Evolutionary conservation across 345 rosid species (phyloP).

Genomic region (Eucalyptus caleyi): DNA sequence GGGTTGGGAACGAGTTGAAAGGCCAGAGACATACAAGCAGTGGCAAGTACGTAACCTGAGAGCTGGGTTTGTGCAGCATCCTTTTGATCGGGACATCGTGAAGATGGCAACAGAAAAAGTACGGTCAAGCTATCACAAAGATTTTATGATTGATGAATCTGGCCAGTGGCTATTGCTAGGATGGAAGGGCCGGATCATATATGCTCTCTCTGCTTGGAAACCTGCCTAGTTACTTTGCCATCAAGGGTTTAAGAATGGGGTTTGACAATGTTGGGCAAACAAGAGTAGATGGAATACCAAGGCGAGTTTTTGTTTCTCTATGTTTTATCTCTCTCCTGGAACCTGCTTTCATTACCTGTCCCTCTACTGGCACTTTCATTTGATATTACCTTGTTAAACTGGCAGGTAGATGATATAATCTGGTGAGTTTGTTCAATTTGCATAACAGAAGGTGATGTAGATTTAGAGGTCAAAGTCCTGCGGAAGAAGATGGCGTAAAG

Average conservation of each 20-base stretch:
- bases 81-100: constrained; percentile 35
- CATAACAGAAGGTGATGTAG: neutral
- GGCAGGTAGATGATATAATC: neutral
- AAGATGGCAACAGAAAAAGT: constrained; percentile 28
- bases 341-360: neutral
- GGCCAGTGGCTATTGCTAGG: constrained; percentile 77
- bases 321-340: neutral
- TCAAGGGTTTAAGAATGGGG: neutral
- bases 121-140: constrained; percentile 49
- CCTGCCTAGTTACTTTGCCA: constrained; percentile 14
- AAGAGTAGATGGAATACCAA: neutral
- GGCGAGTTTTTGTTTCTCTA: neutral
- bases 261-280: neutral
- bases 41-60: constrained; percentile 68
- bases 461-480: neutral
- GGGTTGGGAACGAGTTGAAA: constrained; percentile 87
- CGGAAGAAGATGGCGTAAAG: neutral
- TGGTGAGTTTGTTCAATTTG: neutral
- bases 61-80: constrained; percentile 66
- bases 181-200: constrained; percentile 82
- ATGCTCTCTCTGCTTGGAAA: constrained; percentile 81
- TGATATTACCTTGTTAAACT: neutral
- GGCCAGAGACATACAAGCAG: constrained; percentile 95
- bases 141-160: constrained; percentile 70
- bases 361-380: neutral